Evolutionary conservation across 805 yeast genomes (phyloP).

Genomic region (Starmerella etchellsii): DNA sequence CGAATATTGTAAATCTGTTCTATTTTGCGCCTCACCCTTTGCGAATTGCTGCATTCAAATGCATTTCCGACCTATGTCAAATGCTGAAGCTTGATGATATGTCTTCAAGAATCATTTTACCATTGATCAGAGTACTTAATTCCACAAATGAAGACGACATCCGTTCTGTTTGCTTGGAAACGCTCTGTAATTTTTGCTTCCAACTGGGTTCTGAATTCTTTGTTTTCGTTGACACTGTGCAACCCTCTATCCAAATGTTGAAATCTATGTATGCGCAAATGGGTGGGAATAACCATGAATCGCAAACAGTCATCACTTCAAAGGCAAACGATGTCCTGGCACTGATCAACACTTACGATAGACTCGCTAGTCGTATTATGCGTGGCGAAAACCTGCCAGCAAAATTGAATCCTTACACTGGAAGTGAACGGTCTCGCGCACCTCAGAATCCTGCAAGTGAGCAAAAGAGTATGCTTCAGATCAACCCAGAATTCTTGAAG

Average conservation of each 20-base stretch:
- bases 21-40: slow-evolving; percentile 52
- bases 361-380: slow-evolving; percentile 59
- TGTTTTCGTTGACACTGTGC: slow-evolving; percentile 45
- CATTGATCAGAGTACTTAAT: slow-evolving; percentile 56
- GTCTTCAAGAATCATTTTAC: slow-evolving; percentile 83
- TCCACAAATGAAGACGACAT: slow-evolving; percentile 42
- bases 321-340: slow-evolving; percentile 53
- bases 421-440: slow-evolving; percentile 33
- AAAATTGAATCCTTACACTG: slow-evolving; percentile 40
- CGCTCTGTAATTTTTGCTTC: slow-evolving; percentile 56
- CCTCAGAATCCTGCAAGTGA: slow-evolving; percentile 39
- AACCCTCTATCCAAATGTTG: slow-evolving; percentile 18
- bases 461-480: slow-evolving; percentile 62
- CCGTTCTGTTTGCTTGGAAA: slow-evolving; percentile 54
- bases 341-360: slow-evolving; percentile 49
- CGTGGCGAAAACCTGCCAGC: slow-evolving; percentile 82
- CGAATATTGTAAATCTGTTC: slow-evolving; percentile 67
- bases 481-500: slow-evolving; percentile 49
- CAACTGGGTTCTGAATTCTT: slow-evolving; percentile 76
- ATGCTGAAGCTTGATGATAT: slow-evolving; percentile 65
- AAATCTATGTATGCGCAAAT: slow-evolving; percentile 7
- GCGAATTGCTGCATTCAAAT: slow-evolving; percentile 61
- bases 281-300: slow-evolving; percentile 2
- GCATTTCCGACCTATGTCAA: slow-evolving; percentile 69
- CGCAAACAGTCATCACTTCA: slow-evolving; percentile 57